A percentile compares a stretch with the other conserved stretches of the same genome.
Evolutionary conservation across 83 land plant genomes (phyloP).

Genomic region (Isoetes engelmannii): DNA sequence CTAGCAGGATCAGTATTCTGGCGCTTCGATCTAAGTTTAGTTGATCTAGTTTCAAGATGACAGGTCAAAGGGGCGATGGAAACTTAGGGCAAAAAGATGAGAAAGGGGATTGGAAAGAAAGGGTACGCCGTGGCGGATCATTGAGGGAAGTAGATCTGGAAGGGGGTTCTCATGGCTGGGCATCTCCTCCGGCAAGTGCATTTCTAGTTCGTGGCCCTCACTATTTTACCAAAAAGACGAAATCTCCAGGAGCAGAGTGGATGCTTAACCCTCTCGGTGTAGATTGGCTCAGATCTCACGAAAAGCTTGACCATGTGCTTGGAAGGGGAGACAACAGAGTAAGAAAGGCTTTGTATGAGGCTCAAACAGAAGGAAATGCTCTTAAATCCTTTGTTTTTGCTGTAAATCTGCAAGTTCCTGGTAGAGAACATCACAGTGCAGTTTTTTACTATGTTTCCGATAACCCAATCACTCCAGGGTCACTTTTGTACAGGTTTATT

Average conservation of each 20-base stretch:
- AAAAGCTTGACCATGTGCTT: conserved; percentile 21
- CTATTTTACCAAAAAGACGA: conserved; percentile 19
- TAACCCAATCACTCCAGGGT: conserved; percentile 47
- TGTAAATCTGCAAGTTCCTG: conserved; percentile 66
- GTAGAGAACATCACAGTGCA: conserved; percentile 69
- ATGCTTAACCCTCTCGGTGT: conserved; percentile 18
- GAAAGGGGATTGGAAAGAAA: too few species aligned
- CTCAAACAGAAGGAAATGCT: conserved; percentile 24
- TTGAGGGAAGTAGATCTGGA: conserved; percentile 17
- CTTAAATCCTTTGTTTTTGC: conserved; percentile 44
- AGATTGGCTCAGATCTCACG: conserved; percentile 18
- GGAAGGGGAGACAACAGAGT: conserved; percentile 12
- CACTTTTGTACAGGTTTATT: conserved; percentile 64
- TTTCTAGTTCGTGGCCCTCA: conserved; percentile 19
- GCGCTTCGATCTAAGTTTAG: too few species aligned
- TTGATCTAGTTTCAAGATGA: too few species aligned
- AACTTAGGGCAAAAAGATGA: too few species aligned
- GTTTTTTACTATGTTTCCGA: conserved; percentile 82
- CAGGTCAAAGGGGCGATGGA: too few species aligned
- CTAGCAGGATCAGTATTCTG: too few species aligned
- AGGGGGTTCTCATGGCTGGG: conserved; percentile 20
- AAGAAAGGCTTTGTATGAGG: conserved; percentile 2
- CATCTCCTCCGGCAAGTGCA: conserved; percentile 12
- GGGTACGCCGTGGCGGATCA: conserved; percentile 21
- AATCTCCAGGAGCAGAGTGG: conserved; percentile 17